Percentiles rank a stretch among this genome's conserved stretches.
Evolutionary conservation across 2,329 filamentous ascomycete species (phyloP).

Genomic region (Alternaria novae-zelandiae): DNA sequence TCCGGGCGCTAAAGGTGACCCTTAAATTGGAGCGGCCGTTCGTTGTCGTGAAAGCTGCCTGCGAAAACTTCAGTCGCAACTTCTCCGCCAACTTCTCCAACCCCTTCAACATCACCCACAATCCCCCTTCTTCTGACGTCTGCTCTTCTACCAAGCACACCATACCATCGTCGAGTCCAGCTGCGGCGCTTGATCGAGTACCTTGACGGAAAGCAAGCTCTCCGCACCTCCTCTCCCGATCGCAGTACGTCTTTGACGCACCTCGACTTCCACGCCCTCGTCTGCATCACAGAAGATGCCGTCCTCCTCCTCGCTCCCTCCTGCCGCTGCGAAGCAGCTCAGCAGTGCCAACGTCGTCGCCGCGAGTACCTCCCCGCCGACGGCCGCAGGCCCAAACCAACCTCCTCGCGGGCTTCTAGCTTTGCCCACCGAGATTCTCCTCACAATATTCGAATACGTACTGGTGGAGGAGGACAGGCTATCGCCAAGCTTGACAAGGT

Average conservation of each 20-base stretch:
- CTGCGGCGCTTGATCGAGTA: not conserved
- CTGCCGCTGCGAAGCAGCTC: not conserved
- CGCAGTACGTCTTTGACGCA: not conserved
- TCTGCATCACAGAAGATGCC: not conserved
- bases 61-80: not conserved
- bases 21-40: not conserved
- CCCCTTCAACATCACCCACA: not conserved
- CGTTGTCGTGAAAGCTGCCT: not conserved
- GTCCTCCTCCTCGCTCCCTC: not conserved
- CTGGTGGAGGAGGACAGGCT: not conserved
- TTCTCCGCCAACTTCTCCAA: not conserved
- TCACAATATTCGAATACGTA: not conserved
- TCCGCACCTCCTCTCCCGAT: not conserved
- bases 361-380: not conserved
- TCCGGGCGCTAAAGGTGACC: not conserved
- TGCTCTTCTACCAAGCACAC: not conserved
- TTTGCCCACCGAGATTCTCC: not conserved
- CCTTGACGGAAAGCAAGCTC: not conserved
- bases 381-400: not conserved
- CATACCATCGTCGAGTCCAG: not conserved
- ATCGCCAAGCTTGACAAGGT: not conserved
- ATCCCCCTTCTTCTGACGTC: not conserved
- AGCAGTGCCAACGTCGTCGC: not conserved
- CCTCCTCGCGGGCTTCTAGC: not conserved
- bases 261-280: not conserved